Evolutionary conservation across 2,329 filamentous ascomycete species (phyloP).

Genomic region (Xenoacremonium recifei): DNA sequence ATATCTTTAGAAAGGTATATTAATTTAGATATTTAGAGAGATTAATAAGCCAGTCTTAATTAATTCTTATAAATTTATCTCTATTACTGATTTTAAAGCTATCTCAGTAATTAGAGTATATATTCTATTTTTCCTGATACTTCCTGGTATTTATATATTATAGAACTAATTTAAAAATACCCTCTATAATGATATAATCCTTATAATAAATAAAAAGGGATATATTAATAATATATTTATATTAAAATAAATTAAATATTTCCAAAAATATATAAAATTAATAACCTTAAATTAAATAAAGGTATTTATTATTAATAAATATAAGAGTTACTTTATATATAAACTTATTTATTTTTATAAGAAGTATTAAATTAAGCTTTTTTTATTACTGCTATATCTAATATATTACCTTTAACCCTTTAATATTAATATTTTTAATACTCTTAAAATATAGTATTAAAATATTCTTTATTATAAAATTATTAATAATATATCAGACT

Average conservation of each 20-base stretch:
- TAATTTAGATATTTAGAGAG: not conserved
- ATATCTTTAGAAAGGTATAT: not conserved
- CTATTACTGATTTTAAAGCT: not conserved
- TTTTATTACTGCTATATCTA: conserved; percentile 2
- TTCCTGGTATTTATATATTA: not conserved
- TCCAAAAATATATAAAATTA: not conserved
- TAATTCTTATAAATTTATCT: not conserved
- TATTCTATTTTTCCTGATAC: not conserved
- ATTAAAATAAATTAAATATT: conserved; percentile 5
- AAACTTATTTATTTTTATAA: not conserved
- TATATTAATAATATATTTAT: conserved; percentile 6
- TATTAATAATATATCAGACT: conserved; percentile 1
- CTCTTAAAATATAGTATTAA: conserved; percentile 4
- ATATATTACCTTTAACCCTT: conserved; percentile 2
- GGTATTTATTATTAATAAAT: not conserved
- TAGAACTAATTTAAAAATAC: not conserved
- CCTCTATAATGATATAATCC: not conserved
- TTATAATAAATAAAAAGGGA: not conserved
- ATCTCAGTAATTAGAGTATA: not conserved
- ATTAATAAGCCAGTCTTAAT: not conserved
- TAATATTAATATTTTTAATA: conserved; percentile 4
- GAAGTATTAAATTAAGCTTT: conserved; percentile 4
- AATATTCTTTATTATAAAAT: conserved; percentile 4
- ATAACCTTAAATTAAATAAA: not conserved
- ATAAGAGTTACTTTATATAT: conserved; percentile 1